Evolutionary conservation across 2,329 filamentous ascomycete genomes (phyloP), one percentile per base, ranked within the genome.

Genomic region (Phialemonium atrogriseum): DNA sequence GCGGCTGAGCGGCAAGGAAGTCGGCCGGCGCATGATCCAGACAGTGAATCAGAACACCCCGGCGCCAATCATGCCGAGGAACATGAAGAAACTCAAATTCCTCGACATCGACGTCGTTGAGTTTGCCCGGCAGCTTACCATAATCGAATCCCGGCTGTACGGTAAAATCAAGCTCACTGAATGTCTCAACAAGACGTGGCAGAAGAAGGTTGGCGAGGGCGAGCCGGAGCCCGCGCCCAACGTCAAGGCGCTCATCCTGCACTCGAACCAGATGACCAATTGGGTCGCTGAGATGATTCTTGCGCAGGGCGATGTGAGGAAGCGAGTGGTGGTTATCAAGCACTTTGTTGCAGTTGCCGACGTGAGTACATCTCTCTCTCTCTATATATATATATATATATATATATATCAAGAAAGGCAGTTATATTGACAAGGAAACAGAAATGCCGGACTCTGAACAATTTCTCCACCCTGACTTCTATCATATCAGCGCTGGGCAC

Each of bases 281-380:
- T 98, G 91, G 91, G 91, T 96, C 30, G 91, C 91, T 18, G 89
- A 96, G 58, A 96, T 98, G 91, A 96, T 98, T 45, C 61, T 98
- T 40, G 88, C 83, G 0, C 91, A 98, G 58, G 75, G 80, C 47
- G 91, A 98, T 54, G 84, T 95, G 40, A 94, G 91, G 66, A 93
- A 94, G 58, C 77, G 91, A 46, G 89, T 96, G 16, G 84, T 94
- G 20, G 91, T 98, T 26, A 95, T 98, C 59, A 96, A 96, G 58
- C 91, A 96, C 56, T 98, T 96, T 61, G 87, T 98, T 38, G 77
- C 84, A 22, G 87, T 98, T 38, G 91, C 91, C 40, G 91, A 98
- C 64, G 87, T 94, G 69, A 66, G 80, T 32, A 23, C 15, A 7
- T 5, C n/a, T 21, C n/a, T 13, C 18, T 12, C 30, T 18, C 9